A percentile compares a stretch with the other conserved stretches of the same genome.
Conservation (phyloP, 1,284 basidiomycete species). For the Trichosporon sp. region DNA sequence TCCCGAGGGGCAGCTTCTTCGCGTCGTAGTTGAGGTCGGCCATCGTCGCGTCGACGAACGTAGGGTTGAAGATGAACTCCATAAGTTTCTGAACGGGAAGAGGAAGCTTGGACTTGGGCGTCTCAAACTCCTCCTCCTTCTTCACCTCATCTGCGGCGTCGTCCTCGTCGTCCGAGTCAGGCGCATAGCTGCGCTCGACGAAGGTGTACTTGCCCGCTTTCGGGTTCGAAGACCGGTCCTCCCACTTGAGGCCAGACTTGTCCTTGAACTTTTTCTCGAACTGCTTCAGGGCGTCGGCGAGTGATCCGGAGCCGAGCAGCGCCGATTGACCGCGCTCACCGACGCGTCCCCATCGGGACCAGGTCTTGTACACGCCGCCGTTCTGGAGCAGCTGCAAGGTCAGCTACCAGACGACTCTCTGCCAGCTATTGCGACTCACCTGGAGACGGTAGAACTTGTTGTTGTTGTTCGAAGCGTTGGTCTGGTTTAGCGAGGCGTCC, state of each 20-base stretch:
- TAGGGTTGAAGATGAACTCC: constrained; percentile 55
- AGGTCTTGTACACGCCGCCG: constrained; percentile 8
- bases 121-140: constrained; percentile 11
- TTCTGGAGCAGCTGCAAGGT: constrained; percentile 10
- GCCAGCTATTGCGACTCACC: neutral
- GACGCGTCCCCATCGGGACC: constrained; percentile 25
- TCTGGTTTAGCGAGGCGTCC: constrained; percentile 68
- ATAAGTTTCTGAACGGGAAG: constrained; percentile 51
- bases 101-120: constrained; percentile 16
- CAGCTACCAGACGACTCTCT: neutral
- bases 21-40: constrained; percentile 68
- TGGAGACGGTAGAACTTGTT: constrained; percentile 55
- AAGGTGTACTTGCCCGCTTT: constrained; percentile 22
- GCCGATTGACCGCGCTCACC: constrained; percentile 18
- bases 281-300: constrained; percentile 7
- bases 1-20: constrained; percentile 62
- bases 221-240: constrained; percentile 4
- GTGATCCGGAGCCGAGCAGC: constrained; percentile 8
- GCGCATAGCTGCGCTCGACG: constrained; percentile 22
- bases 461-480: constrained; percentile 59
- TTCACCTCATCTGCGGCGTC: constrained; percentile 12
- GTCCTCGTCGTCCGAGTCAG: constrained; percentile 14
- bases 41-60: constrained; percentile 55
- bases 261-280: constrained; percentile 24
- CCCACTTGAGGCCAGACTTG: constrained; percentile 21